Base-by-base conservation (phyloP, 2,329 filamentous ascomycete species). In the Diaporthe velutina region DNA sequence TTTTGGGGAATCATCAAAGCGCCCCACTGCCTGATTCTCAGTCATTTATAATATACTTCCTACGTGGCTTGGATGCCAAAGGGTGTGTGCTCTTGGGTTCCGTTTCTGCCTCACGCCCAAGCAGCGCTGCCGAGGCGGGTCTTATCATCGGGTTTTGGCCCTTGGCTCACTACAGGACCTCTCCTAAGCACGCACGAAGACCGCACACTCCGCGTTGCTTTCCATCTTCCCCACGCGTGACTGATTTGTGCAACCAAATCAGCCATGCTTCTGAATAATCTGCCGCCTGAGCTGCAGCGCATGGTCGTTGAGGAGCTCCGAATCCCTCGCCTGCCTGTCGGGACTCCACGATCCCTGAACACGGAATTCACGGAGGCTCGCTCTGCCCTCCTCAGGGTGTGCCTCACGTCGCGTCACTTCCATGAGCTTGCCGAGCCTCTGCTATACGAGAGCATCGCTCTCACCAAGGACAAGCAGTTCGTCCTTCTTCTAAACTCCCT, bases 341-440 rank as follows among this genome's bases (percentile, higher is more conserved):
- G 58, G 28, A 64, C 38, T 30, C 58, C 17, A 28, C 58, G 58
- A 12, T 45, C 15, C 25, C 58, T 64, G 17, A 64, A 64, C 7
- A 1, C 9, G 12, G 17, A 45, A n/a, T 64, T 64, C 40, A 30
- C n/a, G 17, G 38, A 45, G 38, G 3, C 25, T 12, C 40, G 58
- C 25, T 45, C 38, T 35, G 58, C 58, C 10, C 40, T 64, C 58
- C 25, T 22, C 7, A 64, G 40, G n/a, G 9, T 45, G 25, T 64
- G 58, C 58, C 58, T 64, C 25, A 64, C 58, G 17, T 64, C 58
- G 58, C 58, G 58, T 22, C 58, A 6, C 40, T 28, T 45, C 40
- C 17, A 45, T 64, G 58, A 22, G 4, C 25, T 64, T 13, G 58
- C 58, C 40, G 58, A 64, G 9, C 58, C 58, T 10, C 10, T 64